phyloP scores from a whole-genome alignment of 139 green algal species.

The Edaphochlamys debaryana region DNA sequence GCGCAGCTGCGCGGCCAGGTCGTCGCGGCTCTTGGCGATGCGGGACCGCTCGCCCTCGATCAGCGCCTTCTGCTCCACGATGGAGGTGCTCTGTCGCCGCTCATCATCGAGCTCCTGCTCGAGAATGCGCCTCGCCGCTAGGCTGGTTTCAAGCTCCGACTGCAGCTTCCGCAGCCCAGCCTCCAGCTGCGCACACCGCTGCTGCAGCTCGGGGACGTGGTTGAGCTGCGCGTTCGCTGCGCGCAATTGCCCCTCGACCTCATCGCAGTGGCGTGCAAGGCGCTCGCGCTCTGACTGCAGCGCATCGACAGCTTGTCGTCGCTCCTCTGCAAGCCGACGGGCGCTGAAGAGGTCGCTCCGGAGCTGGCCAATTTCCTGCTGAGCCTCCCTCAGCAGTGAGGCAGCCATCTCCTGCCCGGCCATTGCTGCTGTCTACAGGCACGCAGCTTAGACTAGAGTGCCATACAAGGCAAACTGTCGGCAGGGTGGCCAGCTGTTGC shows the following conservation, averaged over 20 bases:
- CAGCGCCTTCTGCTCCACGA: constrained; percentile 50
- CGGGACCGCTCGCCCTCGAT: constrained; percentile 43
- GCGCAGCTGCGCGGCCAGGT: constrained; percentile 55
- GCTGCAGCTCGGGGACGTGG: constrained; percentile 19
- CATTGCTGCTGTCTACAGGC: no score
- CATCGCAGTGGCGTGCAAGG: neutral
- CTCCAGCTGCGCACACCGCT: constrained; percentile 33
- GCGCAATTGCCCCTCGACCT: constrained; percentile 13
- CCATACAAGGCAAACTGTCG: no score
- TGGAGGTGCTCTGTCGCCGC: constrained; percentile 34
- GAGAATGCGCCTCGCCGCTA: constrained; percentile 32
- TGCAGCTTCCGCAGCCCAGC: constrained; percentile 4
- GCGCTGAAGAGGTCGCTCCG: constrained; percentile 54
- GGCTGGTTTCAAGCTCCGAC: constrained; percentile 29
- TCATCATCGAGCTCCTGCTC: constrained; percentile 48
- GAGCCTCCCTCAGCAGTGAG: constrained; percentile 53
- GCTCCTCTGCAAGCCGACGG: constrained; percentile 50
- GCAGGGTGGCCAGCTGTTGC: no score
- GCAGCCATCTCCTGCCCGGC: neutral
- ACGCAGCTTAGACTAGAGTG: no score
- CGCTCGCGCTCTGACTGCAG: constrained; percentile 12
- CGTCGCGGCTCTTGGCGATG: constrained; percentile 47
- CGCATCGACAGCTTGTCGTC: constrained; percentile 29
- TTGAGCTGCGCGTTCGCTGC: constrained; percentile 13
- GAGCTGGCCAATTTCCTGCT: constrained; percentile 55